Evolutionary conservation across 257 asterid genomes (phyloP).

Genomic region (Haberlea rhodopensis): DNA sequence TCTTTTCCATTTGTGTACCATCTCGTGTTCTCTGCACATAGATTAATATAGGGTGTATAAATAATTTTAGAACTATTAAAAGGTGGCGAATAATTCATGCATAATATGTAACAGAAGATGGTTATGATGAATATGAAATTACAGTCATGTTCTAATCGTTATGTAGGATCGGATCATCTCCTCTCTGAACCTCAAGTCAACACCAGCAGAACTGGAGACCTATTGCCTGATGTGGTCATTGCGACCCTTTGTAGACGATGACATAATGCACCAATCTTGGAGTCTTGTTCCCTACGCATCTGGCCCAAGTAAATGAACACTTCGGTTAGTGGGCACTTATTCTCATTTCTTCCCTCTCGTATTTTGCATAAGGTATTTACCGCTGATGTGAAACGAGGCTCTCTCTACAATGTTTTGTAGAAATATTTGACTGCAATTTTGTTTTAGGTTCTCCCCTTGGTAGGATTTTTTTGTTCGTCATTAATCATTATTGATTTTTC

Average conservation of each 20-base stretch:
- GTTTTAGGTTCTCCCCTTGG: neutral
- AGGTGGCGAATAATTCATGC: too few relatives aligned
- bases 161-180: conserved; percentile 58
- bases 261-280: neutral
- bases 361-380: neutral
- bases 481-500: too few relatives aligned
- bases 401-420: neutral
- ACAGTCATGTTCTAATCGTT: neutral
- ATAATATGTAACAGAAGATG: neutral
- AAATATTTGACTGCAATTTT: neutral
- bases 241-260: conserved; percentile 67
- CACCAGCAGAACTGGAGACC: conserved; percentile 67
- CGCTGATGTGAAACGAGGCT: neutral
- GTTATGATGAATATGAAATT: neutral
- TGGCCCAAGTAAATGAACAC: conserved; percentile 8
- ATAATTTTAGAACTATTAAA: too few relatives aligned
- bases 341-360: neutral
- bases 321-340: neutral
- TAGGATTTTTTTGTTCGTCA: too few relatives aligned
- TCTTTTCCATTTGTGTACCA: neutral
- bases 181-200: conserved; percentile 56
- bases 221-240: conserved; percentile 86
- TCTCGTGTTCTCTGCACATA: neutral
- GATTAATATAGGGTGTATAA: too few relatives aligned
- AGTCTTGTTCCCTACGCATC: neutral